Conservation (phyloP, 306 rosid genomes). For the Vigna trinervia region DNA sequence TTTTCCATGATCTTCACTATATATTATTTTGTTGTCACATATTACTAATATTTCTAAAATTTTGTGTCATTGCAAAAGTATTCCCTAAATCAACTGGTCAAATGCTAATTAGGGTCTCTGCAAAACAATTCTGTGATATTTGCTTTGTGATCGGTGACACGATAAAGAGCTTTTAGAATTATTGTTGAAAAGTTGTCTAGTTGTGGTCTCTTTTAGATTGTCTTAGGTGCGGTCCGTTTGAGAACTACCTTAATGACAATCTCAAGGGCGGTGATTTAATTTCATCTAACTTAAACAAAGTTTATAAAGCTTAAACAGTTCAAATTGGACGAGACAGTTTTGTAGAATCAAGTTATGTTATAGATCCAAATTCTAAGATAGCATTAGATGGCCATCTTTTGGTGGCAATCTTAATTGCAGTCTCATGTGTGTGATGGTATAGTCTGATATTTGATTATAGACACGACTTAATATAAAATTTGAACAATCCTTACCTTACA, state of each 20-base stretch:
- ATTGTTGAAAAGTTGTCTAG: background rate
- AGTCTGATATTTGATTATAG: background rate
- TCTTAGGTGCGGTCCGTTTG: no score
- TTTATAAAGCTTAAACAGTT: no score
- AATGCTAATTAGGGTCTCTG: conserved; percentile 2
- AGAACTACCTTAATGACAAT: no score
- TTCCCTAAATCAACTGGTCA: conserved; percentile 9
- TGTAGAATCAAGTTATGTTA: no score
- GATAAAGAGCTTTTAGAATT: background rate
- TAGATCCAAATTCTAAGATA: background rate
- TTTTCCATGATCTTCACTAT: conserved; percentile 1
- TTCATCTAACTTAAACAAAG: no score
- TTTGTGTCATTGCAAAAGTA: conserved; percentile 17
- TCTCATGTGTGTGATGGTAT: background rate
- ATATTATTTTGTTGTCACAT: conserved; percentile 12
- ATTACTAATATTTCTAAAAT: conserved; percentile 23
- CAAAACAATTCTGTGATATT: conserved; percentile 8
- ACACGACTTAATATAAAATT: background rate
- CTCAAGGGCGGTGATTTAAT: no score
- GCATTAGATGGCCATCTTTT: background rate
- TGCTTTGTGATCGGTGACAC: conserved; percentile 26
- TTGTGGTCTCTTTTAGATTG: background rate
- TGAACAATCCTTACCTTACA: background rate
- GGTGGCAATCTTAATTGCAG: no score
- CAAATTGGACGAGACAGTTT: no score